Evolutionary conservation across 257 asterid species (phyloP).

Genomic region (Plantago elongata): DNA sequence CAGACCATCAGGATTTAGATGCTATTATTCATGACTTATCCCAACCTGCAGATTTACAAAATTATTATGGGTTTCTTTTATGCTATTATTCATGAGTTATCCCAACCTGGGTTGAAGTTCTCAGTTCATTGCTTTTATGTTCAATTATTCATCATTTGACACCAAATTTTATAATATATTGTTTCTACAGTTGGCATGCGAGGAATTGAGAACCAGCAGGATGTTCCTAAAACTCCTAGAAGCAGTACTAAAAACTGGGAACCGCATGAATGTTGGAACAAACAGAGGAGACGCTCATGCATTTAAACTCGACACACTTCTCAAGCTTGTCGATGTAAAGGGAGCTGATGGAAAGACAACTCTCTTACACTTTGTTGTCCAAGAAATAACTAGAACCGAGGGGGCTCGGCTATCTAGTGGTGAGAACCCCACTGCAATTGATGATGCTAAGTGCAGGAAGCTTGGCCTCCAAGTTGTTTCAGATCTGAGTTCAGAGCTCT

Average conservation of each 20-base stretch:
- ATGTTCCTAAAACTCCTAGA: conserved; percentile 94
- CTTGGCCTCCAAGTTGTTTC: conserved; percentile 87
- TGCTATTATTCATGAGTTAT: too few relatives aligned
- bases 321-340: conserved; percentile 85
- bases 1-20: not conserved
- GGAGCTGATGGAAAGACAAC: conserved; percentile 97
- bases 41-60: too few relatives aligned
- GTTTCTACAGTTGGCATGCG: conserved; percentile 77
- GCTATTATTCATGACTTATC: too few relatives aligned
- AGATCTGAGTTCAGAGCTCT: conserved; percentile 59
- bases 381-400: conserved; percentile 81
- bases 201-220: conserved; percentile 71
- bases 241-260: conserved; percentile 94
- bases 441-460: conserved; percentile 64
- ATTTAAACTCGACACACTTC: conserved; percentile 94
- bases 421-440: conserved; percentile 33
- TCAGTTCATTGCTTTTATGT: not conserved
- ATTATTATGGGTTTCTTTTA: too few relatives aligned
- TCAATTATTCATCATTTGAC: not conserved
- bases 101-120: not conserved
- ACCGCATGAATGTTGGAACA: conserved; percentile 97
- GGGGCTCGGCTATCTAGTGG: conserved; percentile 63
- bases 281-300: conserved; percentile 96
- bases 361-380: conserved; percentile 89
- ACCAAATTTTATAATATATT: not conserved